These are phyloP conservation scores for Bondarzewia mesenterica DNA, from an alignment of 1,284 basidiomycete species.

Conservation along the genomic window DNA sequence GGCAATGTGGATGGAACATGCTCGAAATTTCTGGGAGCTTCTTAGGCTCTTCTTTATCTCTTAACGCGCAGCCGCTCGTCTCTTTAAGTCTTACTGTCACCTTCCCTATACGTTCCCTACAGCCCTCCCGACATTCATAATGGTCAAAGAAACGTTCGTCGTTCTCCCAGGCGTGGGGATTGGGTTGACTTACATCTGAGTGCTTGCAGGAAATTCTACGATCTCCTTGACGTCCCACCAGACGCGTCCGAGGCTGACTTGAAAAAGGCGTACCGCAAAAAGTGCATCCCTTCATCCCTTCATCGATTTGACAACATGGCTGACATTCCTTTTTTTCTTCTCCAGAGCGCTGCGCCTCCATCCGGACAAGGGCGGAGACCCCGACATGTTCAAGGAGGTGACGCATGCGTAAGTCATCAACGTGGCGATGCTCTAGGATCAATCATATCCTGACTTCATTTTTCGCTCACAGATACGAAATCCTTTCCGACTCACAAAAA, in stretches of 20 bases:
- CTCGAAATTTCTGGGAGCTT: conserved; percentile 12
- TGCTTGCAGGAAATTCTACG: conserved; percentile 75
- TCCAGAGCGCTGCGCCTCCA: conserved; percentile 81
- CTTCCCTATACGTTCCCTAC: conserved; percentile 5
- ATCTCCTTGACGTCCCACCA: conserved; percentile 76
- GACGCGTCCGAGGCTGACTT: conserved; percentile 75
- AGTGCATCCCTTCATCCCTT: conserved; percentile 34
- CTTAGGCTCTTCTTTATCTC: background rate
- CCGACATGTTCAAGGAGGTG: conserved; percentile 96
- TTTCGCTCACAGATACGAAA: conserved; percentile 65
- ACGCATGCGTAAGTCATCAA: conserved; percentile 77
- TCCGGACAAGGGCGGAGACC: conserved; percentile 96
- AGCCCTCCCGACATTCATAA: conserved; percentile 22
- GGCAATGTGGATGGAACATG: background rate
- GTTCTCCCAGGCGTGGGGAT: background rate
- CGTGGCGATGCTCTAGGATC: conserved; percentile 3
- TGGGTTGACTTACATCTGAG: conserved; percentile 3
- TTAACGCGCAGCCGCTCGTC: background rate
- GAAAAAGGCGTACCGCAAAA: conserved; percentile 94
- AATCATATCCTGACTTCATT: background rate
- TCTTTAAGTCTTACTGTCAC: background rate
- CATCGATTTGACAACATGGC: conserved; percentile 4
- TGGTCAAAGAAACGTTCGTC: conserved; percentile 66
- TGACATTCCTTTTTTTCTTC: conserved; percentile 12
- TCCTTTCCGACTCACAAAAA: conserved; percentile 87